Evolutionary conservation across 805 yeast genomes (phyloP).

Genomic region (Teunomyces atbi): DNA sequence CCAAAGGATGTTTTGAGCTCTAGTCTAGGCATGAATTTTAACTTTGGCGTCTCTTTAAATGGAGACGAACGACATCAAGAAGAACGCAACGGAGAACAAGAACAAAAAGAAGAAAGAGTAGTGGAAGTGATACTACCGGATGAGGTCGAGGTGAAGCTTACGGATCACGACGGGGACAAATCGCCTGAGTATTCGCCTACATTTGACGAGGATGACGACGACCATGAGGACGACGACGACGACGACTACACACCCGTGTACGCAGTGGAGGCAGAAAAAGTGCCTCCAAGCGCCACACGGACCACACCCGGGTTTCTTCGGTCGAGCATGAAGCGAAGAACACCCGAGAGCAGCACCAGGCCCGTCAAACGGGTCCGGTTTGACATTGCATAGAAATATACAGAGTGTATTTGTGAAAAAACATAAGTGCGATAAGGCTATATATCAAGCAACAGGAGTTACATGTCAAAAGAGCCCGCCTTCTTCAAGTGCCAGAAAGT

Average conservation of each 20-base stretch:
- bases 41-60: conserved; percentile 2
- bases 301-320: conserved; percentile 4
- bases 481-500: conserved; percentile 82
- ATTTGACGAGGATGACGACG: conserved; percentile 5
- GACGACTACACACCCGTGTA: conserved; percentile 13
- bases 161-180: not conserved
- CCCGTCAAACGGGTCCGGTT: conserved; percentile 31
- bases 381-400: conserved; percentile 11
- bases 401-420: not conserved
- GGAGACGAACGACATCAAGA: not conserved
- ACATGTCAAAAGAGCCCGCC: conserved; percentile 50
- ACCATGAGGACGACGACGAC: no score
- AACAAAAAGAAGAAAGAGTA: not conserved
- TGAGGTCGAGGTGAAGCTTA: not conserved
- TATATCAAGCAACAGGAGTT: not conserved
- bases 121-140: conserved; percentile 3
- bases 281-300: not conserved
- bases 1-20: conserved; percentile 5
- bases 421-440: not conserved
- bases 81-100: conserved; percentile 3
- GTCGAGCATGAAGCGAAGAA: conserved; percentile 5
- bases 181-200: not conserved
- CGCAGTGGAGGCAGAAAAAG: not conserved
- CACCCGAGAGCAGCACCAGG: not conserved
- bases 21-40: conserved; percentile 24